These are phyloP conservation scores for Saccharomycopsis amapae DNA, from an alignment of 805 yeast species.

Conservation along the genomic window DNA sequence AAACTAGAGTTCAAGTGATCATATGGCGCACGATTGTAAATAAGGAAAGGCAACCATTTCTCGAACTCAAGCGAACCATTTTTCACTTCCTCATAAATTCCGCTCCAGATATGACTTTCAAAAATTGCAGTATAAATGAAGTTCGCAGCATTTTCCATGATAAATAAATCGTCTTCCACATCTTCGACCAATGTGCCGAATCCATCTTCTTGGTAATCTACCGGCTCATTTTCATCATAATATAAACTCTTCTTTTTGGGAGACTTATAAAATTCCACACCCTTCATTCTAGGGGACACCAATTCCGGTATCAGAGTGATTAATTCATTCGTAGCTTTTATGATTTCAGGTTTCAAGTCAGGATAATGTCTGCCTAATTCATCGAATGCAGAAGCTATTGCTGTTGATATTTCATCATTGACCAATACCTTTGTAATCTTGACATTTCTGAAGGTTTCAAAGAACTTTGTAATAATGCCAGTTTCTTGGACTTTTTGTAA, in stretches of 20 bases:
- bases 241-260: constrained; percentile 36
- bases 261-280: constrained; percentile 35
- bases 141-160: constrained; percentile 44
- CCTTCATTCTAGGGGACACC: constrained; percentile 33
- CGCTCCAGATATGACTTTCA: constrained; percentile 45
- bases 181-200: constrained; percentile 37
- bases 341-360: constrained; percentile 52
- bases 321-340: constrained; percentile 40
- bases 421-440: constrained; percentile 49
- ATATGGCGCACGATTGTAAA: constrained; percentile 49
- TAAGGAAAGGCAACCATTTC: constrained; percentile 42
- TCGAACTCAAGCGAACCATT: constrained; percentile 30
- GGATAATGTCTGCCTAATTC: constrained; percentile 82
- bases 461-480: constrained; percentile 35
- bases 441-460: constrained; percentile 44
- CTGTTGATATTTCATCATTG: constrained; percentile 43
- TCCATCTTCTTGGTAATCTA: constrained; percentile 35
- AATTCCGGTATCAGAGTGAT: constrained; percentile 38
- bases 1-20: constrained; percentile 47
- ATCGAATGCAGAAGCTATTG: constrained; percentile 64
- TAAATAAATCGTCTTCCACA: constrained; percentile 35
- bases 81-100: constrained; percentile 28
- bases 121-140: constrained; percentile 43
- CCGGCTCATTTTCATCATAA: constrained; percentile 32
- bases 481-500: constrained; percentile 42